These are phyloP conservation scores for Neohortaea acidophila DNA, from an alignment of 495 filamentous ascomycete genomes.

Conservation along the genomic window DNA sequence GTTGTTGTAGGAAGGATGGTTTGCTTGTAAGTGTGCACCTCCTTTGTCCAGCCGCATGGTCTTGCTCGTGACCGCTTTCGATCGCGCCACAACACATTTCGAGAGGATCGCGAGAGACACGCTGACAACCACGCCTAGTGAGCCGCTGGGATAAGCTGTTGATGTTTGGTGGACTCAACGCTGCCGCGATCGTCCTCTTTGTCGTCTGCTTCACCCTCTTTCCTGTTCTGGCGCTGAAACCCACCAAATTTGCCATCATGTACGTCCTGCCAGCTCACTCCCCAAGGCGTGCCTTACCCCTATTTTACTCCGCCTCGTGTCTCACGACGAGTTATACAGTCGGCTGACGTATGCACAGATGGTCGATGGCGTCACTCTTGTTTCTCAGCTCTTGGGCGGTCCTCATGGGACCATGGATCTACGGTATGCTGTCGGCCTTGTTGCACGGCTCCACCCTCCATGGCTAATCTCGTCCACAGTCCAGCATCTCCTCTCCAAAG, in stretches of 20 bases:
- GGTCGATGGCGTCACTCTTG: slow-evolving; percentile 80
- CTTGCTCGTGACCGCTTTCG: background rate
- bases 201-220: slow-evolving; percentile 80
- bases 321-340: no score
- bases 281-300: no score
- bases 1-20: slow-evolving; percentile 84
- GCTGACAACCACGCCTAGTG: slow-evolving; percentile 43
- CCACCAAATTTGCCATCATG: slow-evolving; percentile 91
- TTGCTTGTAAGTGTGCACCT: slow-evolving; percentile 97
- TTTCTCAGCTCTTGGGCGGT: slow-evolving; percentile 90
- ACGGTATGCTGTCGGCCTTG: slow-evolving; percentile 28
- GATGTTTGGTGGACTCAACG: slow-evolving; percentile 80
- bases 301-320: slow-evolving; percentile 17
- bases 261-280: slow-evolving; percentile 61
- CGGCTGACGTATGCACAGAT: slow-evolving; percentile 48
- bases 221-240: slow-evolving; percentile 59
- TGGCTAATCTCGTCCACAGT: slow-evolving; percentile 20
- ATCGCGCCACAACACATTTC: slow-evolving; percentile 3
- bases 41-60: background rate
- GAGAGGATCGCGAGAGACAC: slow-evolving; percentile 19
- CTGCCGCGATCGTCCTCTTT: slow-evolving; percentile 82
- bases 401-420: slow-evolving; percentile 74
- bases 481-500: slow-evolving; percentile 68
- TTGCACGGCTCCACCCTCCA: background rate
- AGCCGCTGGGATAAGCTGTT: slow-evolving; percentile 93